phyloP scores from a whole-genome alignment of 768 basidiomycete genomes.

The Tephrocybe sp. region DNA sequence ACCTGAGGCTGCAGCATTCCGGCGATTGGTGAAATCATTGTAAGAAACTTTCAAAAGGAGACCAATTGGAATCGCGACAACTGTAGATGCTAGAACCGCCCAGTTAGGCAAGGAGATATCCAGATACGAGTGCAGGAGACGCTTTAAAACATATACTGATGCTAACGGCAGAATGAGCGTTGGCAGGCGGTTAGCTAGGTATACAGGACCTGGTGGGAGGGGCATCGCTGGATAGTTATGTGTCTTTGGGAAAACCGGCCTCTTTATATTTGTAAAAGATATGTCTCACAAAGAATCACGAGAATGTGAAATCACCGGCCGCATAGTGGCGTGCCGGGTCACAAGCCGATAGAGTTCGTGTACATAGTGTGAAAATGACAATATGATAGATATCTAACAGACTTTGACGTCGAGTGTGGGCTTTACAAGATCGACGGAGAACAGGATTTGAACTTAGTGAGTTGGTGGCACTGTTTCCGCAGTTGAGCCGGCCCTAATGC shows the following conservation, averaged over 20 bases:
- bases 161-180: constrained; percentile 14
- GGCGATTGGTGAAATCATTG: constrained; percentile 19
- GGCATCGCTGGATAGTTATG: constrained; percentile 5
- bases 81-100: constrained; percentile 6
- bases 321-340: neutral
- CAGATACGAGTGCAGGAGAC: constrained; percentile 1
- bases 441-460: neutral
- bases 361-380: neutral
- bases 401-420: too few relatives aligned
- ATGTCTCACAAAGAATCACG: constrained; percentile 11
- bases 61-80: constrained; percentile 14
- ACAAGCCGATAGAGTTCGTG: neutral
- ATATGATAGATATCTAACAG: too few relatives aligned
- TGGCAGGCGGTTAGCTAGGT: constrained; percentile 14
- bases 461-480: constrained; percentile 4
- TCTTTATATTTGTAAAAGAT: too few relatives aligned
- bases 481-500: constrained; percentile 31
- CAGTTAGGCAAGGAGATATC: constrained; percentile 13
- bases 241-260: too few relatives aligned
- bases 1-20: constrained; percentile 29
- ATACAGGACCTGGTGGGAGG: constrained; percentile 19
- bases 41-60: constrained; percentile 18
- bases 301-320: constrained; percentile 1
- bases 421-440: neutral
- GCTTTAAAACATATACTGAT: constrained; percentile 13